These are phyloP conservation scores for Tricladium varicosporioides DNA, from an alignment of 2,329 filamentous ascomycete species.

Conservation along the genomic window DNA sequence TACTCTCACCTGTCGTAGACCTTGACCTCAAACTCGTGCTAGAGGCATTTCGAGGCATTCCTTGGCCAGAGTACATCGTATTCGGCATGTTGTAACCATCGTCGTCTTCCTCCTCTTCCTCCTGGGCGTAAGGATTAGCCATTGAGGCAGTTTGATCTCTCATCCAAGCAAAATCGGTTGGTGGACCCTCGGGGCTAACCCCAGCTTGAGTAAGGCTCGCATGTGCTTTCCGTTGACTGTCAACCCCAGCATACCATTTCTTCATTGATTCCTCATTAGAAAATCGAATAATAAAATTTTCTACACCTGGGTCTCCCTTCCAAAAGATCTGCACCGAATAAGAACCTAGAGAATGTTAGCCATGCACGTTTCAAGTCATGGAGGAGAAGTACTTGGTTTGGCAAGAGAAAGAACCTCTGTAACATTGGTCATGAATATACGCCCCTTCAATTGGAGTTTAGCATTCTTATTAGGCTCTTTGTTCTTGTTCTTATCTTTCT, in stretches of 20 bases:
- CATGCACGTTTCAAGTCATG: not conserved
- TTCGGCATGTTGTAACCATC: constrained; percentile 44
- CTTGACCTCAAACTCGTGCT: constrained; percentile 73
- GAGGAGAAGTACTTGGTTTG: constrained; percentile 69
- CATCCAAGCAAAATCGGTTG: constrained; percentile 78
- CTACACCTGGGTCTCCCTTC: constrained; percentile 93
- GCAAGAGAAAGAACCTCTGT: constrained; percentile 87
- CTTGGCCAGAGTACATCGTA: constrained; percentile 41
- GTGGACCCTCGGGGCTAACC: constrained; percentile 39
- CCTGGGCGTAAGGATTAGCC: constrained; percentile 77
- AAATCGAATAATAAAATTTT: constrained; percentile 95
- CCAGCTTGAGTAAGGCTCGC: constrained; percentile 46
- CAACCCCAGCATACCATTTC: constrained; percentile 83
- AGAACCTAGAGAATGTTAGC: constrained; percentile 59
- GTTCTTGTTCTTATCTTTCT: constrained; percentile 74
- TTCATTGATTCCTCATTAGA: constrained; percentile 88
- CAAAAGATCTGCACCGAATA: constrained; percentile 98
- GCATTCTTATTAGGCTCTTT: constrained; percentile 63
- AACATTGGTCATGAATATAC: constrained; percentile 99
- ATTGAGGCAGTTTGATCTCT: constrained; percentile 62
- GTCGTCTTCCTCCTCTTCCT: constrained; percentile 62
- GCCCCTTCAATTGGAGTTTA: constrained; percentile 90
- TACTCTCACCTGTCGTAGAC: constrained; percentile 72
- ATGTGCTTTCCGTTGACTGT: constrained; percentile 69
- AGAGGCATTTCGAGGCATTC: constrained; percentile 66